phyloP scores from a whole-genome alignment of 2,329 filamentous ascomycete species.

The Gremmenia infestans region DNA sequence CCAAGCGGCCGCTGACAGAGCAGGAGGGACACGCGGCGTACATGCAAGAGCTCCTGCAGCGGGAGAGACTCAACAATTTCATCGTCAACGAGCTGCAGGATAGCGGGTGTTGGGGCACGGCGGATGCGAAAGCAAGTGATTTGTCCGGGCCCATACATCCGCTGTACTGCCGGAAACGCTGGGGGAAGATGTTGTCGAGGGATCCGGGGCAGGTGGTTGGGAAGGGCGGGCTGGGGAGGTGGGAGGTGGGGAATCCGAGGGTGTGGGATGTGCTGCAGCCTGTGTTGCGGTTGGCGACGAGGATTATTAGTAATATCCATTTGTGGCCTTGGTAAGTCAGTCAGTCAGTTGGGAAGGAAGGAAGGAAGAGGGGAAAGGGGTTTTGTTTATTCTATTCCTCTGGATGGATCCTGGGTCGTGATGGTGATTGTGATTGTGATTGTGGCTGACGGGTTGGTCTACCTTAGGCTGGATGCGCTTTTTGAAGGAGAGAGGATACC shows the following conservation, averaged over 20 bases:
- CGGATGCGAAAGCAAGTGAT: not conserved
- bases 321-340: not conserved
- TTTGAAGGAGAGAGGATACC: not conserved
- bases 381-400: not conserved
- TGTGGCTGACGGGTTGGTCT: too few species aligned
- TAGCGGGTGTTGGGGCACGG: not conserved
- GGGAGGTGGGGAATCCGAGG: not conserved
- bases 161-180: not conserved
- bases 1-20: not conserved
- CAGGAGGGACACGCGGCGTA: not conserved
- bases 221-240: not conserved
- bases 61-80: not conserved
- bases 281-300: not conserved
- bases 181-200: not conserved
- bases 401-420: too few species aligned
- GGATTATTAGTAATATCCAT: not conserved
- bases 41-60: not conserved
- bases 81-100: not conserved
- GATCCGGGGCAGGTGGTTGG: not conserved
- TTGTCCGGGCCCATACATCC: not conserved
- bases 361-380: too few species aligned
- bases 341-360: too few species aligned
- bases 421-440: too few species aligned
- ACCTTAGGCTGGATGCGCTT: not conserved
- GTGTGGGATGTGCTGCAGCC: not conserved